These are phyloP conservation scores for Eremothecium cymbalariae DNA, from an alignment of 1,139 yeast species.

Conservation along the genomic window DNA sequence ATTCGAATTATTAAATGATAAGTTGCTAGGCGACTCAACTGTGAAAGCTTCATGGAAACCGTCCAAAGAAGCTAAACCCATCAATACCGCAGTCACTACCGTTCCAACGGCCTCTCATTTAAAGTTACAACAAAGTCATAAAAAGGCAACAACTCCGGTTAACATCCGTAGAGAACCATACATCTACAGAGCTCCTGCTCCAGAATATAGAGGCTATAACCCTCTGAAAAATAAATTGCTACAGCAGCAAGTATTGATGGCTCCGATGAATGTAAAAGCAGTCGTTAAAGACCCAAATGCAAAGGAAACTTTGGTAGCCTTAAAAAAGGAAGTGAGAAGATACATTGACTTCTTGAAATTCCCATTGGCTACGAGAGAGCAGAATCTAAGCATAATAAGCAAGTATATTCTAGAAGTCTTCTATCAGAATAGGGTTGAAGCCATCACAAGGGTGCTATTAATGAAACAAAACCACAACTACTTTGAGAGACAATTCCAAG, in stretches of 20 bases:
- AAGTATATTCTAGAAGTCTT: constrained; percentile 32
- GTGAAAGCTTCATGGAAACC: constrained; percentile 22
- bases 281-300: constrained; percentile 7
- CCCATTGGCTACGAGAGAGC: constrained; percentile 31
- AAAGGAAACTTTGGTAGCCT: constrained; percentile 13
- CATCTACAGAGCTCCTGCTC: constrained; percentile 12
- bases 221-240: constrained; percentile 5
- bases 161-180: constrained; percentile 8
- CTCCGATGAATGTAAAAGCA: constrained; percentile 4
- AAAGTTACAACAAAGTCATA: constrained; percentile 3
- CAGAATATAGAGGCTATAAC: constrained; percentile 6
- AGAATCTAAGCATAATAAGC: constrained; percentile 27
- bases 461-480: constrained; percentile 22
- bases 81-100: constrained; percentile 3
- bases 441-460: constrained; percentile 23
- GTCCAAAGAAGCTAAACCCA: constrained; percentile 5
- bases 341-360: constrained; percentile 30
- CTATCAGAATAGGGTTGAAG: constrained; percentile 28
- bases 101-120: constrained; percentile 3
- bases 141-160: constrained; percentile 1
- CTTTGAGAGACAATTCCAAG: constrained; percentile 25
- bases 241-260: constrained; percentile 5
- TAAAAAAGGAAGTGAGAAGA: constrained; percentile 27
- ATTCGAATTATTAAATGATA: constrained; percentile 19
- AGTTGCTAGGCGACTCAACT: constrained; percentile 26